Evolutionary conservation across 352 stramenopile species (phyloP), one percentile per base, ranked within the genome.

Genomic region (Phytophthora multivora): DNA sequence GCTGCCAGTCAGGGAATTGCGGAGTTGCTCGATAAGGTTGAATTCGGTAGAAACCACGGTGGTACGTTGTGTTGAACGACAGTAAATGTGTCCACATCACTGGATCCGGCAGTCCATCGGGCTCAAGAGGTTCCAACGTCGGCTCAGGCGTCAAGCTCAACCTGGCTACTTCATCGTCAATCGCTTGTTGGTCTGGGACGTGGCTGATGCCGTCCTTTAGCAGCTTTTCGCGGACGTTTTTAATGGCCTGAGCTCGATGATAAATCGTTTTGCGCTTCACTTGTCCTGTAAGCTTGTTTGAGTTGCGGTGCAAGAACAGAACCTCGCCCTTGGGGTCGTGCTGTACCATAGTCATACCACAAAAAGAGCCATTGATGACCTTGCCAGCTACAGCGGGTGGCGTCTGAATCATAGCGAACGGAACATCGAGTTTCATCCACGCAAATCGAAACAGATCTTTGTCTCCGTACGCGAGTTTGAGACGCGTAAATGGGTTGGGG

Each of bases 31-130:
- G 54, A 51, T 71, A 88, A 39, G 80, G 71, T 46, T 80, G 63
- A 15, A 88, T 71, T 35, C 49, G 64, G 53, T 83, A 86, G 51
- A 82, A 63, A 13, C 25, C 49, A 11, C 59, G 57, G 16, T 40
- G 59, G 0, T 61, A 71, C 23, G 54, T 80, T 13, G 63, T 66
- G 59, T 80, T 80, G 56, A 90, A 78, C 50, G 75, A 69, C 59
- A 83, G 33, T 49, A 89, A 65, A 47, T 90, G 78, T 4, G 83
- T 88, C 69, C 80, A 85, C 52, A 90, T 76, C n/a, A 56, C 56
- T 13, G 75, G 75, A 52, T 85, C 71, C 41, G 63, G 62, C 16
- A 71, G 51, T 60, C 57, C 43, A 40, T 69, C 69, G 0, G 51
- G 30, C 8, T 64, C 51, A 3, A 30, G 49, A 26, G 51, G 33